Percentiles rank a stretch among this genome's conserved stretches.
These are phyloP conservation scores for Epicoccum sorghinum DNA, from an alignment of 2,329 filamentous ascomycete species.

Conservation along the genomic window DNA sequence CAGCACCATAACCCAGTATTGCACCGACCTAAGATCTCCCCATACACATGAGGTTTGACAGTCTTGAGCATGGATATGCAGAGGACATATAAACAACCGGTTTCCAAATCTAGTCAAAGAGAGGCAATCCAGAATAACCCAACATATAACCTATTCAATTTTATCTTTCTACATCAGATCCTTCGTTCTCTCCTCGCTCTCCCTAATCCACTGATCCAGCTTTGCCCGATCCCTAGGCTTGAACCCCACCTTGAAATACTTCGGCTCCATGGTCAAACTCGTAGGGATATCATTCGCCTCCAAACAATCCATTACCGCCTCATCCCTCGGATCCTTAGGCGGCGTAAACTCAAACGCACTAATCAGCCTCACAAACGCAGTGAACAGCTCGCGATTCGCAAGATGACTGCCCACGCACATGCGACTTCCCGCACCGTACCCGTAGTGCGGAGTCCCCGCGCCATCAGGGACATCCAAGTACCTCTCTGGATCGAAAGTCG, in stretches of 20 bases:
- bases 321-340: conserved; percentile 48
- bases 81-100: no score
- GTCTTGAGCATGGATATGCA: background rate
- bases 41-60: background rate
- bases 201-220: conserved; percentile 55
- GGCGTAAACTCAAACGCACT: conserved; percentile 54
- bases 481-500: conserved; percentile 71
- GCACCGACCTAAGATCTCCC: background rate
- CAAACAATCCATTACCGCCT: conserved; percentile 53
- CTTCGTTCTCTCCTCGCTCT: conserved; percentile 55
- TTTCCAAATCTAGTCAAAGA: background rate
- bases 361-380: conserved; percentile 57
- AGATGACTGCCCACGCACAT: conserved; percentile 57
- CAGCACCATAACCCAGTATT: background rate
- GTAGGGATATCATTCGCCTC: conserved; percentile 56
- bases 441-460: conserved; percentile 56
- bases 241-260: conserved; percentile 58
- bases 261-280: conserved; percentile 57
- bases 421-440: conserved; percentile 55
- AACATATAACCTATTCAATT: background rate
- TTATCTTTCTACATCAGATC: conserved; percentile 38
- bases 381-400: conserved; percentile 50
- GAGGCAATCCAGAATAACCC: background rate
- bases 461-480: conserved; percentile 61
- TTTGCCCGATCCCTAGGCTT: conserved; percentile 50